Evolutionary conservation across 352 stramenopile species (phyloP).

Genomic region (Lagenidium giganteum): DNA sequence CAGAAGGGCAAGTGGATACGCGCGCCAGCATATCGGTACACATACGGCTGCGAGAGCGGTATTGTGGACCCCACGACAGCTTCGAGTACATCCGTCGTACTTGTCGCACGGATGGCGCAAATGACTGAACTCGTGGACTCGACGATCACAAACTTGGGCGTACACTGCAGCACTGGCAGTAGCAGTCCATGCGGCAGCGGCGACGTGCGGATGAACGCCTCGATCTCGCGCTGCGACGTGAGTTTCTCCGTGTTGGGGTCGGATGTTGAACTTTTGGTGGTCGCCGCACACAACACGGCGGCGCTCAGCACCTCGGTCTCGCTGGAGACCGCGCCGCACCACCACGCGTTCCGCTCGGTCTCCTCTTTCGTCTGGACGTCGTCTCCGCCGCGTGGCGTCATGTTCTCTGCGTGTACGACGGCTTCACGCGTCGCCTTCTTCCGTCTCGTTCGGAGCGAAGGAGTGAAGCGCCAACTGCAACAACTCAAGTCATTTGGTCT

Average conservation of each 20-base stretch:
- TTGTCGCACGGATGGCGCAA: conserved; percentile 62
- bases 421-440: too few relatives aligned
- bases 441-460: too few relatives aligned
- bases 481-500: too few relatives aligned
- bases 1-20: conserved; percentile 78
- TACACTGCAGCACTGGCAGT: conserved; percentile 50
- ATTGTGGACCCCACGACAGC: conserved; percentile 64
- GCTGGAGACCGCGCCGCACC: conserved; percentile 39
- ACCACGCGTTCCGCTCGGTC: conserved; percentile 27
- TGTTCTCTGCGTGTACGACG: conserved; percentile 1
- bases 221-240: conserved; percentile 30
- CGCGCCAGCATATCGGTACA: conserved; percentile 67
- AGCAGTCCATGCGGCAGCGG: conserved; percentile 58
- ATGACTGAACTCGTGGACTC: conserved; percentile 57
- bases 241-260: conserved; percentile 2
- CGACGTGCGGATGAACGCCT: conserved; percentile 55
- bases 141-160: conserved; percentile 46
- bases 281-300: conserved; percentile 65
- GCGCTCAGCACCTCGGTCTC: conserved; percentile 74
- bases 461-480: too few relatives aligned
- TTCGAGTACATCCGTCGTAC: conserved; percentile 54
- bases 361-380: conserved; percentile 2
- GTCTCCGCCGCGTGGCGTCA: conserved; percentile 2
- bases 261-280: conserved; percentile 32
- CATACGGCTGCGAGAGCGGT: conserved; percentile 54